Percentiles rank a stretch among this genome's conserved stretches.
phyloP scores from a whole-genome alignment of 1,284 basidiomycete genomes.

The Polyporus tsugae region DNA sequence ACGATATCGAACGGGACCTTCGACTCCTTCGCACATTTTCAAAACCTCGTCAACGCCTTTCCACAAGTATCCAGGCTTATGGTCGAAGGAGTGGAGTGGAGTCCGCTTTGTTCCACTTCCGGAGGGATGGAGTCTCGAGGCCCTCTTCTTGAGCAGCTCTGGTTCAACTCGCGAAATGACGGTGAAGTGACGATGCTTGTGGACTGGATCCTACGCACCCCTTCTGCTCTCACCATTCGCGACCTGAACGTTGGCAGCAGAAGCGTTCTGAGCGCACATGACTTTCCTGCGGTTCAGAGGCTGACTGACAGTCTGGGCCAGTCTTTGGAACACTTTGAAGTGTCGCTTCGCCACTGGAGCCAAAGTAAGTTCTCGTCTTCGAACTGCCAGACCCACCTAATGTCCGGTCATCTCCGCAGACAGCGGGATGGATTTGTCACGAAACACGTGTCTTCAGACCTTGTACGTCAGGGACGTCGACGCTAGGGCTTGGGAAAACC shows the following conservation, averaged over 20 bases:
- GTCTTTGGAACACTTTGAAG: slow-evolving; percentile 21
- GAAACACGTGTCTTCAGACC: slow-evolving; percentile 18
- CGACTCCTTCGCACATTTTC: slow-evolving; percentile 25
- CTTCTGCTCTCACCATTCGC: slow-evolving; percentile 17
- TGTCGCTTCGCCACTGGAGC: slow-evolving; percentile 20
- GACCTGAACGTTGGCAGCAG: slow-evolving; percentile 24
- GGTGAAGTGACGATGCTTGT: slow-evolving; percentile 18
- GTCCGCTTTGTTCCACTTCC: neutral
- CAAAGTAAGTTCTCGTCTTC: slow-evolving; percentile 14
- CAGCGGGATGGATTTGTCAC: slow-evolving; percentile 12
- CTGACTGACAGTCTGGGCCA: slow-evolving; percentile 15
- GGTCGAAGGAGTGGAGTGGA: slow-evolving; percentile 23
- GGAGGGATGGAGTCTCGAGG: neutral
- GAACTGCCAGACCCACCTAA: neutral
- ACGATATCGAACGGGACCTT: slow-evolving; percentile 22
- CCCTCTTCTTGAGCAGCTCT: slow-evolving; percentile 22
- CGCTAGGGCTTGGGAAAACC: slow-evolving; percentile 1
- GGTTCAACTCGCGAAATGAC: slow-evolving; percentile 23
- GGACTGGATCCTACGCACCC: slow-evolving; percentile 24
- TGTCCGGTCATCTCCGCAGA: slow-evolving; percentile 4
- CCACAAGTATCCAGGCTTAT: slow-evolving; percentile 15
- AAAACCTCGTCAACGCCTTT: slow-evolving; percentile 21
- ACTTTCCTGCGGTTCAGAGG: slow-evolving; percentile 17
- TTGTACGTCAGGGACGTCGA: slow-evolving; percentile 26
- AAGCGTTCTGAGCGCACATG: slow-evolving; percentile 7